These are phyloP conservation scores for Bauhinia variegata DNA, from an alignment of 306 rosid genomes.

Conservation along the genomic window DNA sequence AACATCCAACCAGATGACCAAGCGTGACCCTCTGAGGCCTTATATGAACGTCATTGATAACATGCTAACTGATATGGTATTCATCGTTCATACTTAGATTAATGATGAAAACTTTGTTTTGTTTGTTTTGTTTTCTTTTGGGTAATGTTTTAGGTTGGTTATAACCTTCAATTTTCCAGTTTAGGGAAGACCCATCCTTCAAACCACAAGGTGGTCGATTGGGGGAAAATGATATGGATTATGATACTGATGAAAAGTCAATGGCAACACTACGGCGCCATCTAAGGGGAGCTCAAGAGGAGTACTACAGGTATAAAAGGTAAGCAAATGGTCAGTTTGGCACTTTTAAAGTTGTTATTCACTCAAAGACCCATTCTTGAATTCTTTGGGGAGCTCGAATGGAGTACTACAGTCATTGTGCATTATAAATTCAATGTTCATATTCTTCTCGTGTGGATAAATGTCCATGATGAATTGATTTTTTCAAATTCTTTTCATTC, in stretches of 20 bases:
- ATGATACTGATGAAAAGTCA: conserved; percentile 96
- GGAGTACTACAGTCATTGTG: background rate
- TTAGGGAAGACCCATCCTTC: conserved; percentile 90
- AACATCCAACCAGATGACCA: conserved; percentile 92
- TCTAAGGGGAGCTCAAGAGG: conserved; percentile 89
- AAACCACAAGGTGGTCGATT: conserved; percentile 96
- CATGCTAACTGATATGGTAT: conserved; percentile 84
- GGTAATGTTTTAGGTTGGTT: conserved; percentile 30
- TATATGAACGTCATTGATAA: conserved; percentile 85
- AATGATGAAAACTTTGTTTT: conserved; percentile 12
- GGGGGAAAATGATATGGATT: conserved; percentile 94
- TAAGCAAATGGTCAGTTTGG: conserved; percentile 38
- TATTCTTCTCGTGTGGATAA: conserved; percentile 33
- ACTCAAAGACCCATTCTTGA: conserved; percentile 20
- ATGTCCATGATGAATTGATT: background rate
- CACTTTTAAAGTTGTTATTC: conserved; percentile 31
- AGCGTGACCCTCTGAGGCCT: conserved; percentile 90
- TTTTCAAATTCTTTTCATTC: conserved; percentile 27
- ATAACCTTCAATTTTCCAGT: conserved; percentile 52
- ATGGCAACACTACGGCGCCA: conserved; percentile 96
- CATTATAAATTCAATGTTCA: conserved; percentile 12
- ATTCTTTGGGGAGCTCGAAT: background rate
- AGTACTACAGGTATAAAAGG: conserved; percentile 95
- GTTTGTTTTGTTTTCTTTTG: too few species aligned
- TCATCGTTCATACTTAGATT: conserved; percentile 26